These are phyloP conservation scores for Spergularia azorica DNA, from an alignment of 179 eudicot genomes.

Conservation along the genomic window DNA sequence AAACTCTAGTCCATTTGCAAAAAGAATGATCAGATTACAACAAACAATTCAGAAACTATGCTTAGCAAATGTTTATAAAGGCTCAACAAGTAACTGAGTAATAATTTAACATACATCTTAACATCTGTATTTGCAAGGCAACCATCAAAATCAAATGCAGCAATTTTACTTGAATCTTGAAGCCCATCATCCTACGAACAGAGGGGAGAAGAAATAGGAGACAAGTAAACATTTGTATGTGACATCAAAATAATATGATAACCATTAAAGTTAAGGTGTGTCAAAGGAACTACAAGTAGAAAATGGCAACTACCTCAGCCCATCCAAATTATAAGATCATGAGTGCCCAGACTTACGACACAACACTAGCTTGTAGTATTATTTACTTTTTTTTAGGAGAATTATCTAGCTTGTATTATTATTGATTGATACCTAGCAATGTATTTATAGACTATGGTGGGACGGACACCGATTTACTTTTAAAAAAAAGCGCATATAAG, in stretches of 20 bases:
- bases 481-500: no score
- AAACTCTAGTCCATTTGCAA: neutral
- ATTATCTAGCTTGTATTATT: no score
- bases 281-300: neutral
- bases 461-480: no score
- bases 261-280: neutral
- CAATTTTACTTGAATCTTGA: conserved; percentile 70
- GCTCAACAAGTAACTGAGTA: conserved; percentile 9
- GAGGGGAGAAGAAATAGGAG: neutral
- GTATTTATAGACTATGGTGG: no score
- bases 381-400: no score
- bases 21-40: neutral
- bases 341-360: no score
- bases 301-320: neutral
- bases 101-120: conserved; percentile 45
- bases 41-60: neutral
- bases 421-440: no score
- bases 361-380: no score
- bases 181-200: conserved; percentile 75
- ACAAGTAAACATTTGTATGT: neutral
- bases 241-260: conserved; percentile 10
- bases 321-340: neutral
- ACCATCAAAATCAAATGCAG: conserved; percentile 99
- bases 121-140: conserved; percentile 90
- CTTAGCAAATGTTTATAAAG: neutral